phyloP scores from a whole-genome alignment of 768 basidiomycete species.

The Rhodotorula kratochvilovae region DNA sequence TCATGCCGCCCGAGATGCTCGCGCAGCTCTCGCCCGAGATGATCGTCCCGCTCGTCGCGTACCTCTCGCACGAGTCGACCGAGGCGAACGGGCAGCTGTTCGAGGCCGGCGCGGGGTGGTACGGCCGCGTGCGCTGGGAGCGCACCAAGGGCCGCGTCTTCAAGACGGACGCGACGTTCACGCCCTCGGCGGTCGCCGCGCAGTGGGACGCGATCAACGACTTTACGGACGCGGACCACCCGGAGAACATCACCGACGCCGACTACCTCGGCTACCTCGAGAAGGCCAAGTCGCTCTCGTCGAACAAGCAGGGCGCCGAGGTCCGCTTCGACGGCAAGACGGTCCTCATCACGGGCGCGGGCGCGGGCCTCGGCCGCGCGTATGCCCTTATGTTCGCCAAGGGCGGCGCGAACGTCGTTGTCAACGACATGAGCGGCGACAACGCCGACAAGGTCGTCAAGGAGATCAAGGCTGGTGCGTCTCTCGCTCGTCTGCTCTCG shows the following conservation, averaged over 20 bases:
- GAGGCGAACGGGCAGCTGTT: slow-evolving; percentile 75
- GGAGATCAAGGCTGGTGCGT: slow-evolving; percentile 72
- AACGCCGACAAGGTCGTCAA: slow-evolving; percentile 75
- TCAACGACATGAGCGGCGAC: slow-evolving; percentile 89
- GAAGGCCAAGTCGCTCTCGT: slow-evolving; percentile 57
- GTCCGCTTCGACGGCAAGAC: slow-evolving; percentile 85
- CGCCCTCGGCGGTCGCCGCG: slow-evolving; percentile 86
- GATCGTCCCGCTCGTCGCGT: slow-evolving; percentile 85
- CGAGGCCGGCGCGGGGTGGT: slow-evolving; percentile 87
- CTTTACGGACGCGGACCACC: slow-evolving; percentile 58
- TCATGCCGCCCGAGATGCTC: slow-evolving; percentile 83
- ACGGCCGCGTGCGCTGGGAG: slow-evolving; percentile 90
- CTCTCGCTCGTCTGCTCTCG: not conserved
- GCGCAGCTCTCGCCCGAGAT: slow-evolving; percentile 68
- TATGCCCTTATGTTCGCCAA: slow-evolving; percentile 88
- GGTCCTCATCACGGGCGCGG: slow-evolving; percentile 88
- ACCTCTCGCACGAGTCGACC: slow-evolving; percentile 55
- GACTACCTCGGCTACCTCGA: slow-evolving; percentile 61
- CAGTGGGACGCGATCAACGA: slow-evolving; percentile 78
- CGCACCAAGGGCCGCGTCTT: slow-evolving; percentile 79
- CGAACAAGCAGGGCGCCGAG: slow-evolving; percentile 65
- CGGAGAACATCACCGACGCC: slow-evolving; percentile 40
- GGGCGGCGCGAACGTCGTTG: slow-evolving; percentile 91
- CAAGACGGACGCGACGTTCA: slow-evolving; percentile 83
- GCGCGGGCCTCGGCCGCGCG: slow-evolving; percentile 84